Conservation (phyloP, 768 basidiomycete genomes). For the Rhodotorula graminis region DNA sequence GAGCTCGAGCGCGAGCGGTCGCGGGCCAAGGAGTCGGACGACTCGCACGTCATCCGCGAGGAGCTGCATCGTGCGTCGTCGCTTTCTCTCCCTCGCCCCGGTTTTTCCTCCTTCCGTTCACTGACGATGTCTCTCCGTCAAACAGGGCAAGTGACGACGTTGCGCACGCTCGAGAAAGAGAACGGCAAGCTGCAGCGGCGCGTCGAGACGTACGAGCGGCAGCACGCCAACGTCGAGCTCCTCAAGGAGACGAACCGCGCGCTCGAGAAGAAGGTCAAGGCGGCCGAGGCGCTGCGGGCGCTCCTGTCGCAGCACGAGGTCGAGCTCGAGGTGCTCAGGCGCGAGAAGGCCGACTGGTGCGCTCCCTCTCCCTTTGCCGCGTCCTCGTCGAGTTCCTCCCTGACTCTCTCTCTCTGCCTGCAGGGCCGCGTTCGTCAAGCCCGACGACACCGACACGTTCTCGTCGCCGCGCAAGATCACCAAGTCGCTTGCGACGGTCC, state of each 20-base stretch:
- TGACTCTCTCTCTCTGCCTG: background rate
- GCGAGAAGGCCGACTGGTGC: constrained; percentile 41
- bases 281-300: constrained; percentile 24
- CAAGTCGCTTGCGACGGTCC: constrained; percentile 39
- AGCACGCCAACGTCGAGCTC: constrained; percentile 38
- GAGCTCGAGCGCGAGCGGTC: constrained; percentile 20
- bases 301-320: constrained; percentile 20
- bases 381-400: too few relatives aligned
- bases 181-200: constrained; percentile 39
- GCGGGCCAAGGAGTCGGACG: constrained; percentile 13
- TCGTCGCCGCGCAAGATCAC: constrained; percentile 39
- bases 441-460: constrained; percentile 23
- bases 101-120: accelerated
- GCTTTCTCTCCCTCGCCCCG: background rate
- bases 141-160: constrained; percentile 39
- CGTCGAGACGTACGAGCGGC: constrained; percentile 37
- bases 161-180: constrained; percentile 40
- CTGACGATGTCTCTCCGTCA: background rate
- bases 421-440: constrained; percentile 35
- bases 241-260: constrained; percentile 42
- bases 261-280: constrained; percentile 37
- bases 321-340: constrained; percentile 29
- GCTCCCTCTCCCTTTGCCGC: background rate
- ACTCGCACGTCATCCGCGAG: constrained; percentile 24
- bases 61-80: constrained; percentile 32